Evolutionary conservation across 2,329 filamentous ascomycete genomes (phyloP).

Genomic region (Penicillium sp.): DNA sequence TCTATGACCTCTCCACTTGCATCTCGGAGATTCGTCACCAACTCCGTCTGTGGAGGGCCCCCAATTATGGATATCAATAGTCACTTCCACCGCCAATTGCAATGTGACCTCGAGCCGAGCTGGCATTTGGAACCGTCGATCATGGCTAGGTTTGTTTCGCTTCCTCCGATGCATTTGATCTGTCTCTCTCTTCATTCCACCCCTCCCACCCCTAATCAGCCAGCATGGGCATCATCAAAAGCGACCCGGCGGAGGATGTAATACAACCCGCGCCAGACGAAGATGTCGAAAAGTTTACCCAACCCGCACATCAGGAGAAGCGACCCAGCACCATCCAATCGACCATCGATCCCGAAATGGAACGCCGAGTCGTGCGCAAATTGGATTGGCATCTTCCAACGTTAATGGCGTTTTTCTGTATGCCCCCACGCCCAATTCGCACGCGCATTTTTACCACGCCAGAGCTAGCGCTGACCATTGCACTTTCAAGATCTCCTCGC

Average conservation of each 20-base stretch:
- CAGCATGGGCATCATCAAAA: conserved; percentile 25
- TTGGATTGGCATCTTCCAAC: conserved; percentile 38
- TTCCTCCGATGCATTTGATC: background rate
- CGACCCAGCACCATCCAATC: conserved; percentile 11
- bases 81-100: background rate
- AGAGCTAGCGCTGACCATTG: background rate
- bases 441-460: background rate
- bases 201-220: background rate
- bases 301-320: conserved; percentile 25
- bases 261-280: conserved; percentile 21
- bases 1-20: conserved; percentile 1
- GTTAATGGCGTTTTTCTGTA: conserved; percentile 43
- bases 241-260: conserved; percentile 18
- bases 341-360: conserved; percentile 36
- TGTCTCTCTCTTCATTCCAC: background rate
- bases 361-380: conserved; percentile 39
- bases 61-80: conserved; percentile 5
- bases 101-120: background rate
- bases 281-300: conserved; percentile 31
- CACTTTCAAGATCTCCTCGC: conserved; percentile 45
- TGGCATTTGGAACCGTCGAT: background rate
- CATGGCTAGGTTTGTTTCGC: background rate
- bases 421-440: conserved; percentile 9
- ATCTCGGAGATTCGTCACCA: background rate
- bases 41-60: conserved; percentile 1